phyloP scores from a whole-genome alignment of 2,329 filamentous ascomycete genomes.

The Chrysoporthe cubensis region DNA sequence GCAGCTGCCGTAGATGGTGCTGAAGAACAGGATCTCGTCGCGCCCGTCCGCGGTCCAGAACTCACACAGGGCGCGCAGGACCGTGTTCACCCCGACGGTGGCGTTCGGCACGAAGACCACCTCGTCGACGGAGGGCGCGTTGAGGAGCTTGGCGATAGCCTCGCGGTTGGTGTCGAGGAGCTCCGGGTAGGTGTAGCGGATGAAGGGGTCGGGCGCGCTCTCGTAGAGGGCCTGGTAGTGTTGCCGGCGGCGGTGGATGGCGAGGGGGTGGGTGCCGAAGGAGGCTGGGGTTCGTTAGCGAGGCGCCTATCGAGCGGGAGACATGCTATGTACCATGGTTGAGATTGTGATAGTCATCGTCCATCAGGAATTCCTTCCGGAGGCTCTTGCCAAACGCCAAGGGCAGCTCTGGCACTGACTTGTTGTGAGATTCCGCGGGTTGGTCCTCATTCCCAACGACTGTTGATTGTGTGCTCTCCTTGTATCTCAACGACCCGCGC shows the following conservation, averaged over 20 bases:
- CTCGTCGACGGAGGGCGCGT: conserved; percentile 62
- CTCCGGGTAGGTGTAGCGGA: conserved; percentile 67
- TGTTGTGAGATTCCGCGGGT: not conserved
- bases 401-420: not conserved
- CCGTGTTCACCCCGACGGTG: conserved; percentile 75
- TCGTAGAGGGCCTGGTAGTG: conserved; percentile 71
- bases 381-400: conserved; percentile 44
- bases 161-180: conserved; percentile 67
- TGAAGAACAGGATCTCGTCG: conserved; percentile 80
- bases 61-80: conserved; percentile 70
- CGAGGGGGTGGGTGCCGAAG: conserved; percentile 74
- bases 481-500: not conserved
- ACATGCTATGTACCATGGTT: conserved; percentile 58
- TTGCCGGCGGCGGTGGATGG: conserved; percentile 62
- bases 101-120: conserved; percentile 83
- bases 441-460: not conserved
- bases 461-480: not conserved
- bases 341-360: conserved; percentile 69
- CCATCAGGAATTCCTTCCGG: conserved; percentile 70
- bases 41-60: conserved; percentile 68
- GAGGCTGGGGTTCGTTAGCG: conserved; percentile 58
- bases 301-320: conserved; percentile 9
- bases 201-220: conserved; percentile 73
- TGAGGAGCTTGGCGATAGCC: conserved; percentile 68
- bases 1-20: conserved; percentile 77